Base-by-base conservation (phyloP, 1,284 basidiomycete species). In the Austroboletus novae-zelandiae region DNA sequence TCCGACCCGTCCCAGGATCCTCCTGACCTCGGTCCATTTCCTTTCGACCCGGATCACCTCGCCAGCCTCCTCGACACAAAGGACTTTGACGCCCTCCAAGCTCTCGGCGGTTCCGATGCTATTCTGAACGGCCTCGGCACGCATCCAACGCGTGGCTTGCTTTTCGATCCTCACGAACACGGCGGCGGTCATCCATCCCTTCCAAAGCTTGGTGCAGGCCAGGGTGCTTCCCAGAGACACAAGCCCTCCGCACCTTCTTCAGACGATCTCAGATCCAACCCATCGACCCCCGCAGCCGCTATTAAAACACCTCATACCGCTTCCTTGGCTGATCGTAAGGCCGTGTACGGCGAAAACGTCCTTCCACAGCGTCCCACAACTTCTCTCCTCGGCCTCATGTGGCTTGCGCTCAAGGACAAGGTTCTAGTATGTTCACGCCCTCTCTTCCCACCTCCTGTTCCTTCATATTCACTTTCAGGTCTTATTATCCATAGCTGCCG, bases 361-460 rank as follows among this genome's bases (percentile, higher is more conserved):
- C 76, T 98, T 1, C 96, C 96, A 1, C 72, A 73, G 6, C 83
- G 91, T 37, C 78, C 82, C 51, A 84, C 81, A 57, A 98, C 97
- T 73, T 82, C 80, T 27, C 75, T 99, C 17, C 74, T 94, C 40
- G 74, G 80, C 57, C 79, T 99, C 37, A 98, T 98, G 92, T 97
- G 90, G 90, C 72, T 90, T 32, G 95, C 96, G 2, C 75, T 98
- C 64, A 92, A 96, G 72, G 96, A 98, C 73, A 98, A 95, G 75
- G 91, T 98, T 58, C 73, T 98, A 70, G 90, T 91, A 57, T 60
- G 88, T 78, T 25, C 9, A 32, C 10, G 1, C 20, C 13, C 9
- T 62, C 2, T 32, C 32, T 41, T 43, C 42, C 18, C 13, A 13
- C 15, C 15, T 4, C 8, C 30, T 32, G 5, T 44, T 32, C 10